Evolutionary conservation across 1,139 yeast genomes (phyloP).

Genomic region (Lodderomyces parapsilosis): DNA sequence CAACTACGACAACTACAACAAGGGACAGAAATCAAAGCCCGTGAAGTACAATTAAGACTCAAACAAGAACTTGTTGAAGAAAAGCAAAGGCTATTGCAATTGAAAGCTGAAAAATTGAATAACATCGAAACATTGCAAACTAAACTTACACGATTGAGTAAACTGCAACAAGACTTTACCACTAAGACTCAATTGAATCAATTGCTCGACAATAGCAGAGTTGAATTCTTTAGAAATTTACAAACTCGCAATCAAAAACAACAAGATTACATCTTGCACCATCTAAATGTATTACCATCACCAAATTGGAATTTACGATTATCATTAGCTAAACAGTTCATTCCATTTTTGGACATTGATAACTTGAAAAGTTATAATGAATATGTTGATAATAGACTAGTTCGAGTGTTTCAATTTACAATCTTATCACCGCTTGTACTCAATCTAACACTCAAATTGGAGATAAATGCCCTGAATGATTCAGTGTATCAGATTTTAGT

Average conservation of each 20-base stretch:
- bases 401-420: conserved; percentile 22
- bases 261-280: conserved; percentile 19
- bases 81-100: conserved; percentile 22
- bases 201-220: conserved; percentile 25
- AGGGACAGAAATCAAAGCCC: not conserved
- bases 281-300: conserved; percentile 38
- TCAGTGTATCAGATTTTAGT: conserved; percentile 16
- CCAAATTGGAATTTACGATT: conserved; percentile 34
- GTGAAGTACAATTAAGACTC: conserved; percentile 5
- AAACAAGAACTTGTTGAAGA: conserved; percentile 16
- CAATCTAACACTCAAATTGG: conserved; percentile 19
- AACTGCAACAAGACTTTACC: conserved; percentile 15
- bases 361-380: conserved; percentile 16
- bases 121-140: conserved; percentile 23
- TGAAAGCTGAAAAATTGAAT: conserved; percentile 19
- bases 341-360: conserved; percentile 26
- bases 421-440: conserved; percentile 26
- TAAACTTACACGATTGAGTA: conserved; percentile 18
- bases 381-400: conserved; percentile 12
- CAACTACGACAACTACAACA: not conserved
- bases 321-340: conserved; percentile 25
- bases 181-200: conserved; percentile 19
- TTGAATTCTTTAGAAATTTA: conserved; percentile 15
- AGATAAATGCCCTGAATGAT: conserved; percentile 19
- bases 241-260: conserved; percentile 19